These are phyloP conservation scores for Pseudotsuga menziesii DNA, from an alignment of 75 land plant species.

Conservation along the genomic window DNA sequence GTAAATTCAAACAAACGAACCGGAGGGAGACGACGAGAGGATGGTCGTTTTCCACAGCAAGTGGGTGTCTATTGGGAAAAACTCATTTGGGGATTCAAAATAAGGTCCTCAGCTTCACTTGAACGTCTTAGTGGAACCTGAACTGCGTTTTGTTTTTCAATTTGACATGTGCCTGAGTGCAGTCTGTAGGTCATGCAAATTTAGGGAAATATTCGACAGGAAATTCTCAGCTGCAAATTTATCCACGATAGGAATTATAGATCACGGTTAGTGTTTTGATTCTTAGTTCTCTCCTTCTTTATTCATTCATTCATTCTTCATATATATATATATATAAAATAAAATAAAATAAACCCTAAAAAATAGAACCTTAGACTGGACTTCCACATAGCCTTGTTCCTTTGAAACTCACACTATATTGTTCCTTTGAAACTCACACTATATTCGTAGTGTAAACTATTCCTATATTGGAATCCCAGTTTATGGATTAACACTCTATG, in stretches of 20 bases:
- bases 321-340: too few relatives aligned
- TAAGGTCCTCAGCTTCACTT: slow-evolving; percentile 61
- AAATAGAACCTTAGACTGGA: too few relatives aligned
- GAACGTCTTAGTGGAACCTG: slow-evolving; percentile 67
- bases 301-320: neutral
- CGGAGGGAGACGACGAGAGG: slow-evolving; percentile 37
- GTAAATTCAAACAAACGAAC: slow-evolving; percentile 51
- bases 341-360: neutral
- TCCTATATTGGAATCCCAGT: too few relatives aligned
- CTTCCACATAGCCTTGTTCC: too few relatives aligned
- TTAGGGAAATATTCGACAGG: slow-evolving; percentile 58
- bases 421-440: too few relatives aligned
- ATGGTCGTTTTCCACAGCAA: slow-evolving; percentile 46
- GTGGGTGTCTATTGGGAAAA: slow-evolving; percentile 41
- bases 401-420: too few relatives aligned
- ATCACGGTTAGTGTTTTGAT: slow-evolving; percentile 23
- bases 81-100: slow-evolving; percentile 13
- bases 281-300: neutral
- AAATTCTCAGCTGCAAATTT: slow-evolving; percentile 94
- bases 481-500: too few relatives aligned
- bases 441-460: too few relatives aligned
- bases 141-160: slow-evolving; percentile 85
- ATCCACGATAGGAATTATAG: slow-evolving; percentile 31
- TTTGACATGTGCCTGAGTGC: slow-evolving; percentile 80
- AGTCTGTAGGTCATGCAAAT: slow-evolving; percentile 79